A percentile compares a stretch with the other conserved stretches of the same genome.
phyloP scores from a whole-genome alignment of 305 asterid genomes.

The Rubia peregrina region DNA sequence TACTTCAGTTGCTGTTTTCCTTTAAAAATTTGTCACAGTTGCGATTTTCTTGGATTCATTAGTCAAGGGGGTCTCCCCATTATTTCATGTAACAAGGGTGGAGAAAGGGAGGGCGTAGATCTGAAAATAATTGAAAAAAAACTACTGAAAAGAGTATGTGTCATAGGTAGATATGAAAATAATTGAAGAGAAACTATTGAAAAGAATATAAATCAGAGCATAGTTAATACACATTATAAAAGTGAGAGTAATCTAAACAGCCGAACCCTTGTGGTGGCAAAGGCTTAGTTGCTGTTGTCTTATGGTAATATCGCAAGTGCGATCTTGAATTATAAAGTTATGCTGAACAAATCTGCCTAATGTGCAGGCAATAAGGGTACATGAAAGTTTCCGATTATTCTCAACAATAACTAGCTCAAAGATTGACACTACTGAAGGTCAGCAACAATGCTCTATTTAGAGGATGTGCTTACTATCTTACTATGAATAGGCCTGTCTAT shows the following conservation, averaged over 20 bases:
- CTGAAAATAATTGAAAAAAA: too few relatives aligned
- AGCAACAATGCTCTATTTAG: constrained; percentile 1
- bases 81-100: not conserved
- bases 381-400: constrained; percentile 66
- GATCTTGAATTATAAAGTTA: not conserved
- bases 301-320: not conserved
- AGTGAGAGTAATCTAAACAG: not conserved
- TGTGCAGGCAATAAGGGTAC: constrained; percentile 76
- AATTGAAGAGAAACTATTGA: not conserved
- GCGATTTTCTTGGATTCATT: not conserved
- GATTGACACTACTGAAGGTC: constrained; percentile 61
- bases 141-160: too few relatives aligned
- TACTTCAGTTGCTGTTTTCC: not conserved
- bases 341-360: not conserved
- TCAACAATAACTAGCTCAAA: constrained; percentile 81
- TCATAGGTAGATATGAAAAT: not conserved
- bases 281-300: not conserved
- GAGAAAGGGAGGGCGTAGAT: too few relatives aligned
- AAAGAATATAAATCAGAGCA: not conserved
- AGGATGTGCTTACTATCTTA: not conserved
- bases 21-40: not conserved
- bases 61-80: not conserved
- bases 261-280: not conserved
- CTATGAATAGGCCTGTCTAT: not conserved
- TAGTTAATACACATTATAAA: not conserved